Evolutionary conservation across 1,284 basidiomycete genomes (phyloP).

Genomic region (Irpex sp.): DNA sequence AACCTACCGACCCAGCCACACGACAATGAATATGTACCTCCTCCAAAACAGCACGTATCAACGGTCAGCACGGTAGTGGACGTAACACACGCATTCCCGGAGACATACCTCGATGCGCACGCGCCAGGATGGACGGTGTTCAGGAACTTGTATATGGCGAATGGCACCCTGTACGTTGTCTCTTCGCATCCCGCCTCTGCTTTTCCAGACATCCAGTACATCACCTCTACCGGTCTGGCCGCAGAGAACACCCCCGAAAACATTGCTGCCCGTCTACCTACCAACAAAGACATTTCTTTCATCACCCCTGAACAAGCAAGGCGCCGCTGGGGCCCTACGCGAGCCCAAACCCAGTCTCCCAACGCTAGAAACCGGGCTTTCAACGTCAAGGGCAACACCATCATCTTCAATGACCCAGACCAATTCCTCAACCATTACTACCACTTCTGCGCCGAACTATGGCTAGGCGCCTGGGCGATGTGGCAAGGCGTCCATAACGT

Average conservation of each 20-base stretch:
- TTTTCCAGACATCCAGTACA: slow-evolving; percentile 61
- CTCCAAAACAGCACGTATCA: slow-evolving; percentile 2
- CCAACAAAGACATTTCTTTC: slow-evolving; percentile 54
- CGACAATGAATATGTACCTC: slow-evolving; percentile 2
- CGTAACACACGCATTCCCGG: slow-evolving; percentile 33
- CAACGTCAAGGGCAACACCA: slow-evolving; percentile 68
- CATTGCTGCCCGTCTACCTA: slow-evolving; percentile 65
- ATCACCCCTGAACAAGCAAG: slow-evolving; percentile 59
- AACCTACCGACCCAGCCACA: slow-evolving; percentile 8
- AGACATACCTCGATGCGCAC: slow-evolving; percentile 53
- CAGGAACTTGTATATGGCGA: slow-evolving; percentile 74
- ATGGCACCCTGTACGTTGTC: slow-evolving; percentile 69
- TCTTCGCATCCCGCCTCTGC: slow-evolving; percentile 38
- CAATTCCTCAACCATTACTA: slow-evolving; percentile 82
- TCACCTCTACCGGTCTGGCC: slow-evolving; percentile 66
- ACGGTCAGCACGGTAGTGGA: slow-evolving; percentile 11
- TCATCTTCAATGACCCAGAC: slow-evolving; percentile 62
- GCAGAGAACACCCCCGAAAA: slow-evolving; percentile 62
- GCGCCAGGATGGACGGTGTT: slow-evolving; percentile 82
- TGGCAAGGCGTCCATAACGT: slow-evolving; percentile 53
- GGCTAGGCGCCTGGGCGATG: slow-evolving; percentile 71
- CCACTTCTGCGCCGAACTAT: slow-evolving; percentile 76
- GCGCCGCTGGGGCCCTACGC: slow-evolving; percentile 50
- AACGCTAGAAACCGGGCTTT: slow-evolving; percentile 49
- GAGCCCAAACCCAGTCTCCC: slow-evolving; percentile 11